Percentiles rank a stretch among this genome's conserved stretches.
phyloP scores from a whole-genome alignment of 2,329 filamentous ascomycete genomes.

The Fusarium poae region DNA sequence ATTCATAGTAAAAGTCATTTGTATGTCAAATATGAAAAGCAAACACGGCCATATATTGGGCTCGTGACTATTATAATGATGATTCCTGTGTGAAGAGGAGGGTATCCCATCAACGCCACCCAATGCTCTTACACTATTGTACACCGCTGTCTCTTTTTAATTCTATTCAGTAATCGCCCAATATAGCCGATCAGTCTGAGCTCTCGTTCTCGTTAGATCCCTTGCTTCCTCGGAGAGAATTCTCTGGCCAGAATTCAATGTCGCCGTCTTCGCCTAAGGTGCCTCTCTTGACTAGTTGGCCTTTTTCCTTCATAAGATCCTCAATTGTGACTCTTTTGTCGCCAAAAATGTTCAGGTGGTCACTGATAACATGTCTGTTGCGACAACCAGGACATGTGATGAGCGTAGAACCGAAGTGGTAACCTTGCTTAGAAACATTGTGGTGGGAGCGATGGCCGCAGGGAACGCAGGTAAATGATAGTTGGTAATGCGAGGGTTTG shows the following conservation, averaged over 20 bases:
- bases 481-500: slow-evolving; percentile 78
- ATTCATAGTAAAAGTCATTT: slow-evolving; percentile 27
- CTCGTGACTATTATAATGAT: slow-evolving; percentile 7
- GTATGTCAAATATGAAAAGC: slow-evolving; percentile 25
- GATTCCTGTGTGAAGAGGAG: slow-evolving; percentile 31
- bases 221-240: slow-evolving; percentile 52
- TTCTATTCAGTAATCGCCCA: background rate
- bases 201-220: slow-evolving; percentile 31
- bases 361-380: slow-evolving; percentile 90
- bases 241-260: slow-evolving; percentile 91
- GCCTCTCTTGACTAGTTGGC: slow-evolving; percentile 78
- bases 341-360: slow-evolving; percentile 85
- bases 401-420: slow-evolving; percentile 89
- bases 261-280: slow-evolving; percentile 82
- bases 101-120: slow-evolving; percentile 44
- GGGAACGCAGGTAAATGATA: slow-evolving; percentile 93
- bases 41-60: slow-evolving; percentile 9
- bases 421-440: slow-evolving; percentile 91
- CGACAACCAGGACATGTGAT: slow-evolving; percentile 89
- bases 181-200: slow-evolving; percentile 1
- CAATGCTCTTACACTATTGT: slow-evolving; percentile 39
- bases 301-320: slow-evolving; percentile 81
- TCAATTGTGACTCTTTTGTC: slow-evolving; percentile 78
- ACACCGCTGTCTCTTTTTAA: slow-evolving; percentile 19
- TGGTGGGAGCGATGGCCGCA: slow-evolving; percentile 86